Conservation (phyloP, 805 yeast genomes). For the Ogataea trehaloabstinens region DNA sequence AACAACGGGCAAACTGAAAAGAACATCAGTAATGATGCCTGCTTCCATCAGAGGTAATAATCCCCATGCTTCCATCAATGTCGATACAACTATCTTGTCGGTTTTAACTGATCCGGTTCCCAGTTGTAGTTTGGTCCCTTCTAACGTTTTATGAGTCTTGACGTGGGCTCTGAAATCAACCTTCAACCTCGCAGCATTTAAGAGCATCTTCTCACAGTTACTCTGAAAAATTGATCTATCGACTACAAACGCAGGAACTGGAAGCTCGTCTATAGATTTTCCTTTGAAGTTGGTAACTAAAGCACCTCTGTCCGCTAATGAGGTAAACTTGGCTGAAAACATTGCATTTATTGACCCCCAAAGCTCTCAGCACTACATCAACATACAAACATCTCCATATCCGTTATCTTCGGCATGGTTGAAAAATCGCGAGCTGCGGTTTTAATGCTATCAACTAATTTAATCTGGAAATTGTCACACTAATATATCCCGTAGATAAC, state of each 20-base stretch:
- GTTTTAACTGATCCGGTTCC: constrained; percentile 42
- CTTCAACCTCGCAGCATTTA: constrained; percentile 37
- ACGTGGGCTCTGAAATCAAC: constrained; percentile 64
- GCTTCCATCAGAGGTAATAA: constrained; percentile 33
- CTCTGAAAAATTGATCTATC: constrained; percentile 37
- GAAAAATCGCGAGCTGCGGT: too few species aligned
- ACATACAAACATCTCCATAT: too few species aligned
- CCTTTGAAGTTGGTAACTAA: constrained; percentile 38
- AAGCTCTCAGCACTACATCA: not conserved
- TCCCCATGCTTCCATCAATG: constrained; percentile 64
- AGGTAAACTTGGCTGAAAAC: constrained; percentile 22
- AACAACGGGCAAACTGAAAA: constrained; percentile 59
- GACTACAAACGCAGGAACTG: constrained; percentile 58
- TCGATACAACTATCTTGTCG: constrained; percentile 61
- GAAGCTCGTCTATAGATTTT: constrained; percentile 39
- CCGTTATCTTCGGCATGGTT: too few species aligned
- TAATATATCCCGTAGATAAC: too few species aligned
- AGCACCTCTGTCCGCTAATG: constrained; percentile 21
- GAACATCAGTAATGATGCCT: constrained; percentile 41
- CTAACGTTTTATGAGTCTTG: constrained; percentile 70
- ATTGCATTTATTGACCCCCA: not conserved
- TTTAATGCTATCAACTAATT: too few species aligned
- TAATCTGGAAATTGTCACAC: too few species aligned
- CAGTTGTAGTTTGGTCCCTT: constrained; percentile 56
- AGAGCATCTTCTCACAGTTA: constrained; percentile 53